Conservation (phyloP, 208 protist genomes). For the Acanthamoeba rhysodes region DNA sequence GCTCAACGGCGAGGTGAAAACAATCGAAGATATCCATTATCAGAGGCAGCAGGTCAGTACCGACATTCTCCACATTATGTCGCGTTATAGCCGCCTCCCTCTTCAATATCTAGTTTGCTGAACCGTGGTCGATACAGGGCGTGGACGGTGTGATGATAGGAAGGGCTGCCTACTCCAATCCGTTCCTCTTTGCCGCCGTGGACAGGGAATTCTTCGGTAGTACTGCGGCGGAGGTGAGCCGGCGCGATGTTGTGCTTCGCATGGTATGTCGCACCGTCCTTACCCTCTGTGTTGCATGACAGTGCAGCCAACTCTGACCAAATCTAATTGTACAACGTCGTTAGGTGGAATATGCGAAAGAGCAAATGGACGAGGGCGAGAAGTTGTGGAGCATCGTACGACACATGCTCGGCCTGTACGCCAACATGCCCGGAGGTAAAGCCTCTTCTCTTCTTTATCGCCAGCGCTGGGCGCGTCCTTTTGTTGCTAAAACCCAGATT, state of each 20-base stretch:
- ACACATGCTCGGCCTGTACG: slow-evolving; percentile 49
- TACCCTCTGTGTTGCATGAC: neutral
- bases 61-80: neutral
- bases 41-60: neutral
- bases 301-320: neutral
- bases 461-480: neutral
- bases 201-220: neutral
- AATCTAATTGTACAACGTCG: neutral
- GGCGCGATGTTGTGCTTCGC: slow-evolving; percentile 10
- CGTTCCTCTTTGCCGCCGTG: slow-evolving; percentile 27
- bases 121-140: neutral
- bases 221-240: neutral
- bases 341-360: slow-evolving; percentile 23
- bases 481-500: neutral
- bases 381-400: slow-evolving; percentile 42
- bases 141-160: slow-evolving; percentile 72
- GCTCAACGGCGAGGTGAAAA: slow-evolving; percentile 62
- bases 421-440: slow-evolving; percentile 26
- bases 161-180: slow-evolving; percentile 38
- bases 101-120: neutral
- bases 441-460: neutral
- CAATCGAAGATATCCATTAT: neutral
- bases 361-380: neutral
- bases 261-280: neutral
- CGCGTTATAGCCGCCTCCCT: too few species aligned